Conservation (phyloP, 768 basidiomycete genomes). For the Russula ochroleuca region DNA sequence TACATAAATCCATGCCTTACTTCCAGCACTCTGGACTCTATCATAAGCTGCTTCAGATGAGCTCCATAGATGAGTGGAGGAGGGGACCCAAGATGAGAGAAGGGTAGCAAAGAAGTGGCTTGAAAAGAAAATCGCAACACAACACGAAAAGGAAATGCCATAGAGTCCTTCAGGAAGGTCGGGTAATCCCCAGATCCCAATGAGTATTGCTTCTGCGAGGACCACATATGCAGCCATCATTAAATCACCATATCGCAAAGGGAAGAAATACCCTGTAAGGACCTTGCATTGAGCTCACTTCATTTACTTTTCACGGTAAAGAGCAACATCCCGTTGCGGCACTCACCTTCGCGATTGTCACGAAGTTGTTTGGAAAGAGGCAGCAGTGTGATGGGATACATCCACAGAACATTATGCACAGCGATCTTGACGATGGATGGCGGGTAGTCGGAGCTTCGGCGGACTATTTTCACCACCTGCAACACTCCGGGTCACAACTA, state of each 20-base stretch:
- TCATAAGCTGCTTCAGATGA: neutral
- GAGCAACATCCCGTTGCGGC: neutral
- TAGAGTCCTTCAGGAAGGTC: neutral
- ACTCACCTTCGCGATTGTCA: neutral
- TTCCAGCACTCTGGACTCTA: too few species aligned
- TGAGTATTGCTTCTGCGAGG: neutral
- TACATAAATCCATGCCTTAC: neutral
- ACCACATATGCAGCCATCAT: neutral
- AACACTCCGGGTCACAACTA: neutral
- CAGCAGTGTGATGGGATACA: neutral
- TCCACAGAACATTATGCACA: neutral
- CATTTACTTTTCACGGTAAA: neutral
- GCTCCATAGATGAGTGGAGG: neutral
- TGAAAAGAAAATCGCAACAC: neutral
- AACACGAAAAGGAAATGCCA: neutral
- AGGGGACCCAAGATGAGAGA: neutral
- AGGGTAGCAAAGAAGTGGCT: neutral
- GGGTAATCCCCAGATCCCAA: neutral
- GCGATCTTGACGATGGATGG: neutral
- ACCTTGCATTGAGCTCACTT: neutral
- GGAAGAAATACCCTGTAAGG: neutral
- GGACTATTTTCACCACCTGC: neutral
- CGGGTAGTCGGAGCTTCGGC: neutral
- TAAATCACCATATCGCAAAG: fast-evolving
- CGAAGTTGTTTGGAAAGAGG: neutral